Conservation (phyloP, 257 asterid species). For the Plantago major region DNA sequence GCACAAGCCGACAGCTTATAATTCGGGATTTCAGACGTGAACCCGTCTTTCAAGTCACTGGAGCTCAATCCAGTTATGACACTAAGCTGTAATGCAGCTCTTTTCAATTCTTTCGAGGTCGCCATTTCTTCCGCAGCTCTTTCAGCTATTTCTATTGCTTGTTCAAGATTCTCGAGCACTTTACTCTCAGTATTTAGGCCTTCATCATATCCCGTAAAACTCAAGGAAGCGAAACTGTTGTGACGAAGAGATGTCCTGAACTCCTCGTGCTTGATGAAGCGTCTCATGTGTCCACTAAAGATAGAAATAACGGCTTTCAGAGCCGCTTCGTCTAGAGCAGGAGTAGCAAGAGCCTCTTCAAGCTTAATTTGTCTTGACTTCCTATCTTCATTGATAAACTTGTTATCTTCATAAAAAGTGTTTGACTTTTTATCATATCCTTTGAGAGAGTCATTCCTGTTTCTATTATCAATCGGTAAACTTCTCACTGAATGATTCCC, state of each 20-base stretch:
- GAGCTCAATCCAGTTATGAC: slow-evolving; percentile 76
- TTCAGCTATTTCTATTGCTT: slow-evolving; percentile 67
- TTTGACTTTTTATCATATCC: slow-evolving; percentile 16
- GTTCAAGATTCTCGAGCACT: slow-evolving; percentile 58
- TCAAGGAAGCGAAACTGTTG: slow-evolving; percentile 51
- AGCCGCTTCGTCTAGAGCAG: slow-evolving; percentile 73
- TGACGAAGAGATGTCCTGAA: slow-evolving; percentile 60
- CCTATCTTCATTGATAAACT: slow-evolving; percentile 23
- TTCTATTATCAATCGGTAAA: slow-evolving; percentile 19
- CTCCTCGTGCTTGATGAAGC: slow-evolving; percentile 53
- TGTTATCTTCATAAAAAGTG: slow-evolving; percentile 14
- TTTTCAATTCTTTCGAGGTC: slow-evolving; percentile 52
- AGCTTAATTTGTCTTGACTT: slow-evolving; percentile 27
- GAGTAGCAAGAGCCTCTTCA: slow-evolving; percentile 36
- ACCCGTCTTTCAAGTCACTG: slow-evolving; percentile 44
- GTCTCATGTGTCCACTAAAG: slow-evolving; percentile 42
- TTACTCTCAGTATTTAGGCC: slow-evolving; percentile 40
- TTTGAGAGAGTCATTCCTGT: slow-evolving; percentile 28
- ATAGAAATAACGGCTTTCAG: slow-evolving; percentile 68
- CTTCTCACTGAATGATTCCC: slow-evolving; percentile 9
- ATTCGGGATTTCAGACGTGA: slow-evolving; percentile 66
- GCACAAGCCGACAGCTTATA: slow-evolving; percentile 78
- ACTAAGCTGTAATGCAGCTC: slow-evolving; percentile 76
- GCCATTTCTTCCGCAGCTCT: slow-evolving; percentile 51
- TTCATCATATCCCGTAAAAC: slow-evolving; percentile 34